Conservation (phyloP, 495 filamentous ascomycete species). For the Aspergillus sclerotioniger region DNA sequence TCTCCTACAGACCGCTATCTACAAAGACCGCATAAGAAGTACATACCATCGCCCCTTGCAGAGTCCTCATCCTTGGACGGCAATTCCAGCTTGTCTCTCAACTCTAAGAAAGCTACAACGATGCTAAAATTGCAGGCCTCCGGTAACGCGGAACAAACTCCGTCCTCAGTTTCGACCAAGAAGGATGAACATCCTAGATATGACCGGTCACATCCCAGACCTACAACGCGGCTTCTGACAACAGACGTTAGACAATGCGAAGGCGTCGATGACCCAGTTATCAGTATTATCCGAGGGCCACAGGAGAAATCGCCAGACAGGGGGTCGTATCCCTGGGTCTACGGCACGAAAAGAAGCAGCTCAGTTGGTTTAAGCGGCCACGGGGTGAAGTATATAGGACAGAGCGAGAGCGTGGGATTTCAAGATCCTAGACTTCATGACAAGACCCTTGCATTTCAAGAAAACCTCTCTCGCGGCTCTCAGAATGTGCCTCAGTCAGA, state of each 20-base stretch:
- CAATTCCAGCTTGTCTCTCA: background rate
- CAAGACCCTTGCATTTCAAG: background rate
- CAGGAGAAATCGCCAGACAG: background rate
- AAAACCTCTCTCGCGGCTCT: background rate
- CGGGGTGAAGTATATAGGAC: background rate
- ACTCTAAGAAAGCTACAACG: background rate
- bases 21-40: slow-evolving; percentile 21
- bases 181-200: background rate
- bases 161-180: background rate
- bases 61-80: slow-evolving; percentile 22
- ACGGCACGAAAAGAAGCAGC: too few relatives aligned
- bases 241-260: background rate
- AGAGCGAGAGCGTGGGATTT: background rate
- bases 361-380: background rate
- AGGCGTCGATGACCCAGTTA: background rate
- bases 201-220: background rate
- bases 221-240: background rate
- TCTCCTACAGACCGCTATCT: slow-evolving; percentile 9
- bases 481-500: slow-evolving; percentile 1
- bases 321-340: background rate
- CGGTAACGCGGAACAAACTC: background rate
- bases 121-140: background rate
- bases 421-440: background rate
- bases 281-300: background rate
- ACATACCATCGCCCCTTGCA: slow-evolving; percentile 38